Evolutionary conservation across 1,284 basidiomycete genomes (phyloP).

Genomic region (Tilletia walkeri): DNA sequence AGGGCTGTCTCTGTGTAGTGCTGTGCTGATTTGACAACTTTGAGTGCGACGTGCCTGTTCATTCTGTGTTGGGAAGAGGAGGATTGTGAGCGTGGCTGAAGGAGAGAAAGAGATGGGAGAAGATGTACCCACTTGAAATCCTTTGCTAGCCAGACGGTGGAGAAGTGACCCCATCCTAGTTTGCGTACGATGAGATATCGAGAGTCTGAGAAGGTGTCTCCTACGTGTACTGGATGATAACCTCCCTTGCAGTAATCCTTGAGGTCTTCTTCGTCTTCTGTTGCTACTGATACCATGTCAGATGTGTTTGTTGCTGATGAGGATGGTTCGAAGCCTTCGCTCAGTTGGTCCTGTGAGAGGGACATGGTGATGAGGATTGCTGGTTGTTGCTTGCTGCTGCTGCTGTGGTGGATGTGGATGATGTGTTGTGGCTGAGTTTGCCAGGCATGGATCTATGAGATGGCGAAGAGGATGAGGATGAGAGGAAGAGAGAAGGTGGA

Average conservation of each 20-base stretch:
- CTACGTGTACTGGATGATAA: conserved; percentile 90
- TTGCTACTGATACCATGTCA: conserved; percentile 35
- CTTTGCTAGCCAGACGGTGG: conserved; percentile 58
- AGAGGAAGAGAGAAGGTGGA: neutral
- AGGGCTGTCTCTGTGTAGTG: conserved; percentile 97
- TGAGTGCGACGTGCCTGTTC: conserved; percentile 94
- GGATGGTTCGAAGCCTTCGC: conserved; percentile 15
- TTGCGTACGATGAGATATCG: conserved; percentile 90
- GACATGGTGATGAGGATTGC: neutral
- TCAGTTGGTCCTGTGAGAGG: conserved; percentile 11
- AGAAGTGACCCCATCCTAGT: conserved; percentile 96
- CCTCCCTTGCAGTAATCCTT: conserved; percentile 64
- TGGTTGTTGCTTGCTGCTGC: neutral
- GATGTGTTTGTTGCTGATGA: conserved; percentile 14
- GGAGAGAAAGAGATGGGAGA: neutral
- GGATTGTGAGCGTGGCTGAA: neutral
- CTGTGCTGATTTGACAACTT: conserved; percentile 95
- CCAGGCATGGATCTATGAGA: neutral
- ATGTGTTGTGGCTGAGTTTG: no score
- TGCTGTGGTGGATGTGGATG: neutral
- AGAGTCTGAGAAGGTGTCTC: conserved; percentile 82
- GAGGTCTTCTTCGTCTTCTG: conserved; percentile 58
- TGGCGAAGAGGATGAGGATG: neutral
- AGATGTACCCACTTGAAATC: conserved; percentile 42
- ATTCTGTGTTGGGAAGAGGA: conserved; percentile 62